Base-by-base conservation (phyloP, 306 rosid genomes). In the Fragaria iinumae region DNA sequence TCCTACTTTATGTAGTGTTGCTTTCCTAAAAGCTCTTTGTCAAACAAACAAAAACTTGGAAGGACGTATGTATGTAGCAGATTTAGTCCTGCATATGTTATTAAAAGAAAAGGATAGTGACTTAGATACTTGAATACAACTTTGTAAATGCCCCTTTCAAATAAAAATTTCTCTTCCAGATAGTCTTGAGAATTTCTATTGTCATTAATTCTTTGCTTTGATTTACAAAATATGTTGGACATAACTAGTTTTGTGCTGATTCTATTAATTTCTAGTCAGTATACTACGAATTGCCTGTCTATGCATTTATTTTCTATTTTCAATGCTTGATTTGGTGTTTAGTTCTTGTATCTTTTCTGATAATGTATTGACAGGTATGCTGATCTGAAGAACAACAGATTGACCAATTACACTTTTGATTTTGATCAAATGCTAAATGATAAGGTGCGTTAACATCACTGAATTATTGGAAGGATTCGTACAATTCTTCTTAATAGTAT, bases 401-500 rank as follows among this genome's bases (percentile, higher is more conserved):
- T 84, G 76, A 92, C 97, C 67, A 89, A 91, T 87, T 96, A 96
- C 86, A 92, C 91, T 0, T 92, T 92, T 88, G 93, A 86, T 88
- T 96, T 91, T 59, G 91, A 93, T 84, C 99, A 91, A 82, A 96
- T 96, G 98, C 93, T 96, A 55, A 96, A 57, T 80, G 98, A 95
- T 76, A 92, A 95, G 97, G 97, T 95, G 71, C 66, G 16, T 67
- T 63, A 39, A 65, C 23, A 36, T 36, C 43, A 8, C 43, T 63
- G 41, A 63, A 29, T 55, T n/a, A n/a, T 55, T 55, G 29, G 62
- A 55, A n/a, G 62, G 62, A 11, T 21, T 21, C 1, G 29, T 55
- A 55, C 6, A 23, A 4, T 57, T 57, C 13, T 56, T 56, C 38
- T 29, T 20, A 14, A 32, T 5, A 29, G 18, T 12, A 13, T 29